These are phyloP conservation scores for Talaromyces thailandensis DNA, from an alignment of 495 filamentous ascomycete species.

Conservation along the genomic window DNA sequence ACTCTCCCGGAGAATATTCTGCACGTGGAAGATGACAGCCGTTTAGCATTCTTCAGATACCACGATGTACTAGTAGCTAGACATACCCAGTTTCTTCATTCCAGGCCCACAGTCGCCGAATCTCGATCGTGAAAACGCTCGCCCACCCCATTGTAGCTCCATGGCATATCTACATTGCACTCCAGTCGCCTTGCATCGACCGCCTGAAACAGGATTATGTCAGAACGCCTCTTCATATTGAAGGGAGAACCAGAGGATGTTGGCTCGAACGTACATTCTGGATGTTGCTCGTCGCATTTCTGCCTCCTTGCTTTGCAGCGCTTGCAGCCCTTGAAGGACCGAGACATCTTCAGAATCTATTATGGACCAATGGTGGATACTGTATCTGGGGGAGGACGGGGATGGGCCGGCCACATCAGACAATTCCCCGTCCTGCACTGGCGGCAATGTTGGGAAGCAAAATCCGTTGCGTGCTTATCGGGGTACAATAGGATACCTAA, in stretches of 20 bases:
- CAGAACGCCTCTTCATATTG: not conserved
- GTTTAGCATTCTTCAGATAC: constrained; percentile 2
- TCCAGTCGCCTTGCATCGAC: constrained; percentile 17
- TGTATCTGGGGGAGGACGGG: not conserved
- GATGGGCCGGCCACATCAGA: not conserved
- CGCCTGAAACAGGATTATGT: not conserved
- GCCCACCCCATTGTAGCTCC: constrained; percentile 32
- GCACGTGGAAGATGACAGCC: not conserved
- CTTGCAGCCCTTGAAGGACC: constrained; percentile 28
- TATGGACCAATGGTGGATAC: not conserved
- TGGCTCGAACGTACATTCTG: constrained; percentile 6
- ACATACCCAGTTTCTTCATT: constrained; percentile 37
- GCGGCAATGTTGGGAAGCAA: not conserved
- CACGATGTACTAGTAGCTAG: not conserved
- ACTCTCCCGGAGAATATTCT: constrained; percentile 42
- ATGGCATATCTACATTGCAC: constrained; percentile 29
- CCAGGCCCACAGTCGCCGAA: constrained; percentile 35
- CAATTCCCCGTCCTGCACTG: not conserved
- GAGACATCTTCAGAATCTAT: constrained; percentile 23
- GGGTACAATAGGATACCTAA: not conserved
- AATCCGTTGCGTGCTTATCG: not conserved
- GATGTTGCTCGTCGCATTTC: constrained; percentile 11
- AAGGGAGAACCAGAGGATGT: not conserved
- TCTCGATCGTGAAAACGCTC: constrained; percentile 36
- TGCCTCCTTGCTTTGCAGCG: constrained; percentile 11